Evolutionary conservation across 495 filamentous ascomycete species (phyloP), one percentile per base, ranked within the genome.

Genomic region (Penicillium flavigenum): DNA sequence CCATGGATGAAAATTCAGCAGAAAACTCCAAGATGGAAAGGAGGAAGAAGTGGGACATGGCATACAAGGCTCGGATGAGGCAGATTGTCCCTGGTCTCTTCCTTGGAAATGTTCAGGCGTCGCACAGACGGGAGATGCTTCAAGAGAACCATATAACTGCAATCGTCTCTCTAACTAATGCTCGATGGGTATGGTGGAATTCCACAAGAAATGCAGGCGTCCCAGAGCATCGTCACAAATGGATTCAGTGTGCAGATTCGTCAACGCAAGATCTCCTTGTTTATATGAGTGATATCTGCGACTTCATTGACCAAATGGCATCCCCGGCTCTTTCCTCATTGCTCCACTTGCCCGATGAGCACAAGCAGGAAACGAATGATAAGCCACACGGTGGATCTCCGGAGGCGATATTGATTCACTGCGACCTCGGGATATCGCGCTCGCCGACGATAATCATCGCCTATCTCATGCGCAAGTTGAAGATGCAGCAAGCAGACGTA

Each of bases 231-330:
- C 56, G 63, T 31, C 75, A 76, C 47, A 63, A 66, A 56, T 73
- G 58, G 64, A 47, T 75, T 57, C 54, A 66, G 44, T 72, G 67
- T 63, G 63, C 55, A 27, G 75, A 78, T 54, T 65, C 60, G 22
- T 62, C 68, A 5, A 73, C 67, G 1, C 69, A 73, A 27, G 72
- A 76, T 53, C 60, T 76, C 20, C 60, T 77, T 3, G 34, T 9
- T 16, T 31, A 70, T 56, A 62, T 78, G 58, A 56, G 45, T 14
- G 57, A 63, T 19, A 71, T 72, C 19, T 76, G 74, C 61, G 69
- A 77, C 63, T 76, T 76, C 27, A 78, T 76, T 52, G 72, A 76
- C 54, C 51, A 63, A 24, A 63, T 67, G 59, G 62, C 62, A 46
- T 64, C 60, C 4, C 60, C 67, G 11, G 47, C 44, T 38, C 57